These are phyloP conservation scores for Avena atlantica DNA, from an alignment of 176 grass and related monocot genomes.

Conservation along the genomic window DNA sequence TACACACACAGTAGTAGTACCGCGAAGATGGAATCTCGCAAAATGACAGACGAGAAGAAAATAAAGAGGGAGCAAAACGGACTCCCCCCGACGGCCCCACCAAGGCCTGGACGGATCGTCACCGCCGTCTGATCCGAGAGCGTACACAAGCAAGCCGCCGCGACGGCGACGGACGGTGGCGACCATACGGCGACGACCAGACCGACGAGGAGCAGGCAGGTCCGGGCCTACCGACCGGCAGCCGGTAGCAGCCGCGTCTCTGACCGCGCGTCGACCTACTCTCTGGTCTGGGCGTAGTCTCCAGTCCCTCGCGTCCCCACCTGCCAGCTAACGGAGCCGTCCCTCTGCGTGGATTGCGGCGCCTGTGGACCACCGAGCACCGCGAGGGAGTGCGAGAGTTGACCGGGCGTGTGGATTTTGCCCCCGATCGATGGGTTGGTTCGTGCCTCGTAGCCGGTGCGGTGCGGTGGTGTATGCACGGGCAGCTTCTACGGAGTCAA, in stretches of 20 bases:
- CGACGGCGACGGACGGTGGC: neutral
- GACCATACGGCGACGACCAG: neutral
- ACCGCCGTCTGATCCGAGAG: too few species aligned
- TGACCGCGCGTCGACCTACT: conserved; percentile 8
- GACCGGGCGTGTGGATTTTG: neutral
- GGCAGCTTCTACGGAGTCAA: neutral
- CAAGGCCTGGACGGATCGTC: too few species aligned
- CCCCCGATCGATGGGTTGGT: neutral
- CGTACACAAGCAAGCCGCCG: neutral
- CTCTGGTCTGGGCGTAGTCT: neutral
- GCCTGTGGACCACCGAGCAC: neutral
- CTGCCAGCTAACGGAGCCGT: neutral
- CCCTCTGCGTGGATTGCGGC: neutral
- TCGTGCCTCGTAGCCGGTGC: too few species aligned
- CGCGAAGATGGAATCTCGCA: neutral
- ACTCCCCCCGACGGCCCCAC: neutral
- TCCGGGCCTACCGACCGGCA: neutral
- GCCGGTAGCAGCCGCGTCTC: neutral
- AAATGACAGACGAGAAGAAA: neutral
- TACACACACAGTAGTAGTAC: neutral
- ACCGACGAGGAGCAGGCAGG: neutral
- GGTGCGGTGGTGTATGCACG: neutral
- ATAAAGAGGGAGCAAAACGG: neutral
- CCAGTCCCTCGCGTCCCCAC: neutral
- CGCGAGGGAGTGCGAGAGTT: neutral